These are phyloP conservation scores for Bipolaris cookei DNA, from an alignment of 2,329 filamentous ascomycete genomes.

Conservation along the genomic window DNA sequence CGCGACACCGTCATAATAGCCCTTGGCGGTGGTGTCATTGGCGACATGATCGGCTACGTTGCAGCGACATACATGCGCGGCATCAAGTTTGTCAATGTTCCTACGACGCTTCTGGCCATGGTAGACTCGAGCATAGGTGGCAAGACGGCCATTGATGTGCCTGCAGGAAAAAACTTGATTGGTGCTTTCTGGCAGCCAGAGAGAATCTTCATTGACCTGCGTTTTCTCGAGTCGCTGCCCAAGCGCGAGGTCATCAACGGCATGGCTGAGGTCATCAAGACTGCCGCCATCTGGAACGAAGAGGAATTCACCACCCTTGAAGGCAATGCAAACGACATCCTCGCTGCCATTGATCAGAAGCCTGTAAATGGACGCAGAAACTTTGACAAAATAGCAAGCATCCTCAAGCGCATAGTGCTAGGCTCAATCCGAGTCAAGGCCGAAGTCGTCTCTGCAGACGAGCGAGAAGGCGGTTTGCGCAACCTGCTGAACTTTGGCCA, in stretches of 20 bases:
- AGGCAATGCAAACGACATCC: slow-evolving; percentile 76
- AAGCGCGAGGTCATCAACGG: slow-evolving; percentile 95
- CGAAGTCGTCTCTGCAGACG: slow-evolving; percentile 90
- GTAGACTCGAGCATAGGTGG: slow-evolving; percentile 98
- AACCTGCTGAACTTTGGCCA: slow-evolving; percentile 98
- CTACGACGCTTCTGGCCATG: slow-evolving; percentile 93
- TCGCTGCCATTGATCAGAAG: slow-evolving; percentile 72
- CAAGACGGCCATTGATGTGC: slow-evolving; percentile 97
- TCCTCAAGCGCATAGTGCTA: slow-evolving; percentile 70
- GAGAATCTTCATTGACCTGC: slow-evolving; percentile 91
- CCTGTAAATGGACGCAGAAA: slow-evolving; percentile 63
- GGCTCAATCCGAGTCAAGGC: slow-evolving; percentile 94
- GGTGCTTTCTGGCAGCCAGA: slow-evolving; percentile 96
- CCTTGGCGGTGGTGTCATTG: slow-evolving; percentile 93
- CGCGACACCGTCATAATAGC: slow-evolving; percentile 94
- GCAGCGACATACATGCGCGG: slow-evolving; percentile 99
- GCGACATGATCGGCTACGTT: slow-evolving; percentile 96
- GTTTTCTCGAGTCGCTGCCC: slow-evolving; percentile 88
- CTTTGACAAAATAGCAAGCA: slow-evolving; percentile 69
- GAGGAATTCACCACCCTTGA: slow-evolving; percentile 84
- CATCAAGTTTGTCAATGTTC: slow-evolving; percentile 93
- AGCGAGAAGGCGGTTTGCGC: slow-evolving; percentile 89
- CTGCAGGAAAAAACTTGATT: slow-evolving; percentile 93
- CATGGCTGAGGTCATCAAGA: slow-evolving; percentile 98
- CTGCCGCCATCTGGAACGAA: slow-evolving; percentile 94